Base-by-base conservation (phyloP, 495 filamentous ascomycete species). In the Xylaria nigripes region DNA sequence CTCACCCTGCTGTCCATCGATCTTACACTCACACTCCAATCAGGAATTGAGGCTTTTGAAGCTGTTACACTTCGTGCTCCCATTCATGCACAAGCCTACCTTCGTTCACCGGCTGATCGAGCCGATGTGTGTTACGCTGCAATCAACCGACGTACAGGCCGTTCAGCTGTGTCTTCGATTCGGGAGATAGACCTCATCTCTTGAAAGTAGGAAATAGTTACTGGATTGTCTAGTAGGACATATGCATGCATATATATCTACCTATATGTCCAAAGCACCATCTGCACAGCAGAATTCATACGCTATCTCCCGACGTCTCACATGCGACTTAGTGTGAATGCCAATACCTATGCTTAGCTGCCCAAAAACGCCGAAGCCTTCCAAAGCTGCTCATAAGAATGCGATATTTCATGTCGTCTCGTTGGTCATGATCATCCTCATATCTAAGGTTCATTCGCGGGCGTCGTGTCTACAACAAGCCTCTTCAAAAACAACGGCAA, bases 201-300 rank as follows among this genome's bases (percentile, higher is more conserved):
- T 45, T 16, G 6, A 36, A 21, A 1, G 27, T 6, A 34, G 27
- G n/a, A 3, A 24, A 6, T 18, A 27, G 22, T 29, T 53, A 22
- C 29, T 45, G 5, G 51, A 38, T 54, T 47, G 22, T 47, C 43
- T 46, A 47, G 43, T 38, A 40, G 51, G 32, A 54, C 51, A 46
- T 48, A 23, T 55, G 45, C n/a, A n/a, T 48, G 45, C n/a, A 25
- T 43, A 55, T 55, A 54, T 47, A 29, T 29, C 25, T 29, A 48
- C 32, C 36, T 48, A n/a, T 24, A 48, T 42, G 41, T 48, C 43
- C 9, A 48, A 48, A 32, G 21, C 32, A 16, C 34, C 23, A 23
- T 42, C 12, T 42, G 24, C 34, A 24, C 32, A 48, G 19, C 43
- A 12, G 32, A 41, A 29, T 48, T 9, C 4, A 4, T 4, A 41